These are phyloP conservation scores for Paramecium sonneborni DNA, from an alignment of 73 alveolate genomes.

Conservation along the genomic window DNA sequence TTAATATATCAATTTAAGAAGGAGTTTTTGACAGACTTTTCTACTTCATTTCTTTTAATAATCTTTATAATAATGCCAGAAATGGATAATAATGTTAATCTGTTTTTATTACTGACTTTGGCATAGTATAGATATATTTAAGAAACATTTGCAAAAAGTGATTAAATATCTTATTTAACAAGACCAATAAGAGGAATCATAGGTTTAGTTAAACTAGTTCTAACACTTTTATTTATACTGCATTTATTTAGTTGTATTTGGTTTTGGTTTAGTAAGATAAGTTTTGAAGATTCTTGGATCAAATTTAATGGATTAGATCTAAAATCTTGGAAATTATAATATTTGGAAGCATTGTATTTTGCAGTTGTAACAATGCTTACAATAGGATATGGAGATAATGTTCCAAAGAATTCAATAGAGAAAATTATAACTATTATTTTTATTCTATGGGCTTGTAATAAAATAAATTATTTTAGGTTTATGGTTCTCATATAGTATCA, in stretches of 20 bases:
- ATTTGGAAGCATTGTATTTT: conserved; percentile 42
- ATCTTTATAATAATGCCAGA: not conserved
- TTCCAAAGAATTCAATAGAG: conserved; percentile 29
- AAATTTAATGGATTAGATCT: not conserved
- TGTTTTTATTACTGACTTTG: not conserved
- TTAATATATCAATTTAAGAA: not conserved
- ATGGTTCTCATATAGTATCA: conserved; percentile 14
- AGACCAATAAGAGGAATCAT: not conserved
- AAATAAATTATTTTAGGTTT: not conserved
- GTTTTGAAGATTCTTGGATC: conserved; percentile 29
- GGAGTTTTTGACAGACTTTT: not conserved
- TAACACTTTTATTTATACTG: not conserved
- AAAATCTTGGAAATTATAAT: conserved; percentile 12
- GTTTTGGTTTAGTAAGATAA: conserved; percentile 4
- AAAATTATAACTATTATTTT: conserved; percentile 10
- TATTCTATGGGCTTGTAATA: conserved; percentile 13
- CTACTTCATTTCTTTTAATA: not conserved
- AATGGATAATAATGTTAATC: not conserved
- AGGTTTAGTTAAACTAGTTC: not conserved
- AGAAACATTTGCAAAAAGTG: not conserved
- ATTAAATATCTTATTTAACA: not conserved
- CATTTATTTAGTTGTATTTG: conserved; percentile 41
- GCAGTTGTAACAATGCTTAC: conserved; percentile 54
- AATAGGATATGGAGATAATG: conserved; percentile 57
- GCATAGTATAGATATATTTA: not conserved